These are phyloP conservation scores for Paecilomyces fulvus DNA, from an alignment of 2,329 filamentous ascomycete genomes.

Conservation along the genomic window DNA sequence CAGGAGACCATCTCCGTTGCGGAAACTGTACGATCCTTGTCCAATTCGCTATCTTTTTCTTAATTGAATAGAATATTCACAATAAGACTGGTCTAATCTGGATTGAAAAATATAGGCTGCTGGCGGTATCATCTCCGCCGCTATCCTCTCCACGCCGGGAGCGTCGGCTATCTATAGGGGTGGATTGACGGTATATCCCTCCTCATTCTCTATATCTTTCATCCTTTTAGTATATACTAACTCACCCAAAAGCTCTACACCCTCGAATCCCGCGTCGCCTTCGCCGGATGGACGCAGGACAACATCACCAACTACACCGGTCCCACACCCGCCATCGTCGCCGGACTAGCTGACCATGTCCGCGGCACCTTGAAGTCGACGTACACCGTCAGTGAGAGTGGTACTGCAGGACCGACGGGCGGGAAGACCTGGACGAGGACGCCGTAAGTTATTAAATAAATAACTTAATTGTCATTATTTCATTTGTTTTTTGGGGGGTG, in stretches of 20 bases:
- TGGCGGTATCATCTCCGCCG: conserved; percentile 53
- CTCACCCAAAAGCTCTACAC: conserved; percentile 45
- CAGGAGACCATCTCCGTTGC: conserved; percentile 53
- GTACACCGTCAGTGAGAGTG: conserved; percentile 52
- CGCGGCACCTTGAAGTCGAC: conserved; percentile 47
- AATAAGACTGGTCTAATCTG: background rate
- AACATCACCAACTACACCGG: conserved; percentile 48
- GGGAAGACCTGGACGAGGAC: conserved; percentile 45
- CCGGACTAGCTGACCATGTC: conserved; percentile 48
- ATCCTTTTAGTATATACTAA: background rate
- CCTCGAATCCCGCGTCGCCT: conserved; percentile 48
- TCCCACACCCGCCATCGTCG: conserved; percentile 51
- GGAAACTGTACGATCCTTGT: conserved; percentile 42
- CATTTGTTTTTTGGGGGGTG: background rate
- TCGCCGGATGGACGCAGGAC: conserved; percentile 52
- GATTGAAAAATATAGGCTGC: conserved; percentile 39
- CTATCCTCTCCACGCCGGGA: conserved; percentile 50
- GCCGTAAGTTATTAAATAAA: conserved; percentile 42
- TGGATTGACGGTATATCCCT: conserved; percentile 43
- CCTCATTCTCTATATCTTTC: background rate
- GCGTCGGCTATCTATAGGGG: conserved; percentile 53
- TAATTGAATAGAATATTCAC: background rate
- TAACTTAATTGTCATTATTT: background rate
- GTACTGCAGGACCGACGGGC: conserved; percentile 56
- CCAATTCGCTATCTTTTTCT: background rate